These are phyloP conservation scores for Suhomyces kunorum DNA, from an alignment of 1,139 yeast genomes.

Conservation along the genomic window DNA sequence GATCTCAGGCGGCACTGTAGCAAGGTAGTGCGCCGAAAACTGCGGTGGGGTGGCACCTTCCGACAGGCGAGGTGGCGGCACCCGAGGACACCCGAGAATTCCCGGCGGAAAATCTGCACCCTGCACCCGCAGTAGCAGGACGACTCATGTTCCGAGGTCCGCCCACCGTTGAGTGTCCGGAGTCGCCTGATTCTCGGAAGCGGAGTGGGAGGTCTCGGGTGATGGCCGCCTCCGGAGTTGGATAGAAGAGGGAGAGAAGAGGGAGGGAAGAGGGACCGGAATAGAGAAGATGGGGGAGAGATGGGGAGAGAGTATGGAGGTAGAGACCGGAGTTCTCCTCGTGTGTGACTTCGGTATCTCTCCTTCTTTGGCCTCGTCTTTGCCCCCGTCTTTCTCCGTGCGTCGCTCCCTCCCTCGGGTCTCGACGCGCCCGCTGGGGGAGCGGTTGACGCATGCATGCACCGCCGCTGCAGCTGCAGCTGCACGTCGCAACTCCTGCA, in stretches of 20 bases:
- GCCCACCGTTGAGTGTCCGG: conserved; percentile 5
- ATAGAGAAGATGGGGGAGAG: too few species aligned
- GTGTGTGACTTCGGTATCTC: too few species aligned
- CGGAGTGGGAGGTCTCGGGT: background rate
- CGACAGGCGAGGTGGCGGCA: conserved; percentile 1
- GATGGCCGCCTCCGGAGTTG: conserved; percentile 2
- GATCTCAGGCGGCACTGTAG: too few species aligned
- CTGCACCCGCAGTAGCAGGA: conserved; percentile 7
- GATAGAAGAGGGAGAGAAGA: background rate
- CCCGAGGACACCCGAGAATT: conserved; percentile 10
- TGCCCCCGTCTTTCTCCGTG: too few species aligned
- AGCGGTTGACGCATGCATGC: too few species aligned
- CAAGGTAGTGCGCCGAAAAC: background rate
- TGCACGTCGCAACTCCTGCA: too few species aligned
- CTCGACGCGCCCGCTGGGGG: too few species aligned
- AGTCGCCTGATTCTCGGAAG: conserved; percentile 7
- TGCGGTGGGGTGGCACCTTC: background rate
- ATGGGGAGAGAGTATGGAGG: too few species aligned
- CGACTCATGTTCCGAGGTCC: conserved; percentile 14
- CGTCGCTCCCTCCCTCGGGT: too few species aligned
- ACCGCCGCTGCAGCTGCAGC: background rate
- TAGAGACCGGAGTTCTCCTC: too few species aligned
- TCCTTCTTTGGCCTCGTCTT: too few species aligned
- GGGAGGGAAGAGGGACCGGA: too few species aligned
- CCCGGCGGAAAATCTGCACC: conserved; percentile 7